phyloP scores from a whole-genome alignment of 1,139 yeast genomes.

The Pichia sp. region DNA sequence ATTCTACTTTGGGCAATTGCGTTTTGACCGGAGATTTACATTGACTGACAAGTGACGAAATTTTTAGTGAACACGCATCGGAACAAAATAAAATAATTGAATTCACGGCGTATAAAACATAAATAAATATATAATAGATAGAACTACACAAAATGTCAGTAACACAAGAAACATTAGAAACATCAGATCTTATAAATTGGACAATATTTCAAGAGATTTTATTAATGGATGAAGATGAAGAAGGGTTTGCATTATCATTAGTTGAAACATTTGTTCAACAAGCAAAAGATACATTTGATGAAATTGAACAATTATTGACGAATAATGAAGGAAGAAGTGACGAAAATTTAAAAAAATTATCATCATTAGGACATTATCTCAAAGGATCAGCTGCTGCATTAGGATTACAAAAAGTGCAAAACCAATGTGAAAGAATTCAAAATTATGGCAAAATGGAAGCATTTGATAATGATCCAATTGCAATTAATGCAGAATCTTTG shows the following conservation, averaged over 20 bases:
- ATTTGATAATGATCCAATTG: slow-evolving; percentile 38
- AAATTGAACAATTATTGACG: slow-evolving; percentile 45
- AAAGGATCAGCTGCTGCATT: slow-evolving; percentile 96
- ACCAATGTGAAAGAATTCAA: slow-evolving; percentile 89
- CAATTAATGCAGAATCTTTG: slow-evolving; percentile 21
- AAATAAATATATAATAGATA: neutral
- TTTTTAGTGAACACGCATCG: too few relatives aligned
- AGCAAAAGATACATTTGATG: slow-evolving; percentile 70
- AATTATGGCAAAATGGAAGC: slow-evolving; percentile 64
- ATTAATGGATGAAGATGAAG: slow-evolving; percentile 92
- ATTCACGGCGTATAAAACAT: neutral
- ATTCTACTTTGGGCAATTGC: too few relatives aligned
- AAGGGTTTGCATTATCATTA: slow-evolving; percentile 70
- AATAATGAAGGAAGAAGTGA: slow-evolving; percentile 24
- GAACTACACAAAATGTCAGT: slow-evolving; percentile 16
- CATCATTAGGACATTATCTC: slow-evolving; percentile 81
- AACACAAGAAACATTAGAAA: slow-evolving; percentile 26
- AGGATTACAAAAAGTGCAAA: slow-evolving; percentile 75
- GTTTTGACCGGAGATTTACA: too few relatives aligned
- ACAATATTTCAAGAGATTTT: slow-evolving; percentile 79
- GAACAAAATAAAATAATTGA: slow-evolving; percentile 1
- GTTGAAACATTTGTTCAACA: slow-evolving; percentile 85
- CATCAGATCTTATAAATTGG: slow-evolving; percentile 76
- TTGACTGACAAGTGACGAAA: too few relatives aligned
- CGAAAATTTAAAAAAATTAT: slow-evolving; percentile 53